phyloP scores from a whole-genome alignment of 2,329 filamentous ascomycete species.

The Fusarium succisae region DNA sequence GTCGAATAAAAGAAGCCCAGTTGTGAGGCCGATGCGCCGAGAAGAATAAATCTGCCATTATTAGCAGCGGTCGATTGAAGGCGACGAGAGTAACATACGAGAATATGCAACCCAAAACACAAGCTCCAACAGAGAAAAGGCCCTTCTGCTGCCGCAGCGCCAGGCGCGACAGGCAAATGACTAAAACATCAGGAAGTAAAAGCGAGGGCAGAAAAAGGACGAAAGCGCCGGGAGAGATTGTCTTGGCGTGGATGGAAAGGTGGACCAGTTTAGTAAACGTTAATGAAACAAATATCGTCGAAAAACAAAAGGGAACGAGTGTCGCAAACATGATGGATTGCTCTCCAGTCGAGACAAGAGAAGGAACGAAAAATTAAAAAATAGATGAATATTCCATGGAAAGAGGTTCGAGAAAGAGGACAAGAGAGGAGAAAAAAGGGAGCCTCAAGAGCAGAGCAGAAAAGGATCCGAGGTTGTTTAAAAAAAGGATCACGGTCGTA shows the following conservation, averaged over 20 bases:
- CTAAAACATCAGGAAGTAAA: slow-evolving; percentile 40
- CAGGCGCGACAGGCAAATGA: slow-evolving; percentile 41
- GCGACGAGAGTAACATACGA: slow-evolving; percentile 24
- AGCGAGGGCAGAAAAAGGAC: slow-evolving; percentile 45
- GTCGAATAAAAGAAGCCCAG: slow-evolving; percentile 47
- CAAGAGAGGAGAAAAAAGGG: background rate
- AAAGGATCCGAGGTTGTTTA: background rate
- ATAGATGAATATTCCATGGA: background rate
- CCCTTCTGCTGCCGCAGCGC: slow-evolving; percentile 42
- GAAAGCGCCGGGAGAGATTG: slow-evolving; percentile 38
- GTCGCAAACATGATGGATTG: slow-evolving; percentile 32
- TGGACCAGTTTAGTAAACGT: slow-evolving; percentile 44
- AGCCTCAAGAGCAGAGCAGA: background rate
- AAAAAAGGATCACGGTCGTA: background rate
- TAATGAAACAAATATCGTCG: slow-evolving; percentile 43
- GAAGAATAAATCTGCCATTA: slow-evolving; percentile 37
- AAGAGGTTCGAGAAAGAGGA: background rate
- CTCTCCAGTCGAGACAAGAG: background rate
- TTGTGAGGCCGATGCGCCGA: slow-evolving; percentile 45
- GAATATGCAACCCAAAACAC: slow-evolving; percentile 38
- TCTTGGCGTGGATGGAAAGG: slow-evolving; percentile 42
- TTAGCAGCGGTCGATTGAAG: background rate
- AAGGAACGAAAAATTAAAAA: background rate
- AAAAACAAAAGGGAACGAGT: slow-evolving; percentile 44
- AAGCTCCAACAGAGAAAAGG: slow-evolving; percentile 34